Conservation (phyloP, 2,329 filamentous ascomycete genomes). For the Thelonectria rubi region DNA sequence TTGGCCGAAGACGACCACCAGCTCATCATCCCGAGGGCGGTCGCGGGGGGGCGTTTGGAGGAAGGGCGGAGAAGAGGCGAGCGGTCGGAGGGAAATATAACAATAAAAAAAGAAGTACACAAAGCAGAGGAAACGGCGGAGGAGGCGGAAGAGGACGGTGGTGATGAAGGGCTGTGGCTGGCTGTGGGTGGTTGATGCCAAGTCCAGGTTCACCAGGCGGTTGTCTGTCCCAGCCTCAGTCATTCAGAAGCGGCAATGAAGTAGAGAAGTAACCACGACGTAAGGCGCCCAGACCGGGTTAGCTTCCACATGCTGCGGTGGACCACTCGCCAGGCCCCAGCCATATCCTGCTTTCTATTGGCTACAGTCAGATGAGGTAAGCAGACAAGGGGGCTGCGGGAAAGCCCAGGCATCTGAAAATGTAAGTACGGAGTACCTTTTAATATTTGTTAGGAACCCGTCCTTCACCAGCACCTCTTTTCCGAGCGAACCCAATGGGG, state of each 20-base stretch:
- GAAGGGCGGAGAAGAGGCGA: constrained; percentile 4
- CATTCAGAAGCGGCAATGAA: constrained; percentile 34
- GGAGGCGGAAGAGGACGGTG: constrained; percentile 1
- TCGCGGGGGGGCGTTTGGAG: constrained; percentile 11
- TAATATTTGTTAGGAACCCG: no score
- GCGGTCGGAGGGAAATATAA: constrained; percentile 18
- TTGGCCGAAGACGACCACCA: constrained; percentile 95
- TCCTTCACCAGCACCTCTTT: neutral
- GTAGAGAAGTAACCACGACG: constrained; percentile 22
- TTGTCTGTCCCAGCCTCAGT: constrained; percentile 38
- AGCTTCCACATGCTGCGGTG: constrained; percentile 25
- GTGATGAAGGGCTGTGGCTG: constrained; percentile 5
- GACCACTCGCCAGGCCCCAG: constrained; percentile 18
- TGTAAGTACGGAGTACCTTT: no score
- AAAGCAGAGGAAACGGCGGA: constrained; percentile 5
- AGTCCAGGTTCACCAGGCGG: constrained; percentile 35
- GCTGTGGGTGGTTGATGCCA: constrained; percentile 31
- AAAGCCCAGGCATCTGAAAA: neutral
- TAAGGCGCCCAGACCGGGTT: constrained; percentile 35
- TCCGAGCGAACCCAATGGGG: constrained; percentile 10
- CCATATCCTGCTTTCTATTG: constrained; percentile 8
- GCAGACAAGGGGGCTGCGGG: neutral
- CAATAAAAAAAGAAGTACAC: constrained; percentile 8
- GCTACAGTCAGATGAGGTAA: constrained; percentile 9
- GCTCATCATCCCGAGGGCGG: constrained; percentile 72